A percentile compares a stretch with the other conserved stretches of the same genome.
phyloP scores from a whole-genome alignment of 331 rosid genomes.

The Phaseolus coccineus region DNA sequence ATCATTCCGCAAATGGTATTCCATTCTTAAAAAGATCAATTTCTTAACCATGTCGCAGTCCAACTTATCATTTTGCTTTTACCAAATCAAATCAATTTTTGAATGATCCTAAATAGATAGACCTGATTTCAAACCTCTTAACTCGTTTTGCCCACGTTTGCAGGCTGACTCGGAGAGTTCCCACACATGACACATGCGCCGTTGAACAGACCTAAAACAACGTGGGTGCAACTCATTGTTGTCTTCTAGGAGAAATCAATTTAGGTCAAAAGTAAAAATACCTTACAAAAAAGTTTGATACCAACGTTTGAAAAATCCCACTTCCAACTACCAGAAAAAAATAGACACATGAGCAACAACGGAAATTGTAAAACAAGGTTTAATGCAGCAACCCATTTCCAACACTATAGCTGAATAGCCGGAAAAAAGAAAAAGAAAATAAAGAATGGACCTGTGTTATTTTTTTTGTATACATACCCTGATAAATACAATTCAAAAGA shows the following conservation, averaged over 20 bases:
- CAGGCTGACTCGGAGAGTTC: background rate
- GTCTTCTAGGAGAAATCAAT: conserved; percentile 28
- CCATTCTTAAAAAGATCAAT: no score
- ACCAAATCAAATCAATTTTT: background rate
- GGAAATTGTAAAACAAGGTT: conserved; percentile 31
- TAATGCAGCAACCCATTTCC: conserved; percentile 41
- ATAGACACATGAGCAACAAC: conserved; percentile 48
- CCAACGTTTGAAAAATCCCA: conserved; percentile 48
- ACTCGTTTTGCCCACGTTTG: conserved; percentile 4
- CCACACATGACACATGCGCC: background rate
- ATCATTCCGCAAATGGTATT: no score
- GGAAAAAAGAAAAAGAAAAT: conserved; percentile 17
- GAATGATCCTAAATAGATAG: background rate
- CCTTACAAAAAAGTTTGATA: conserved; percentile 28
- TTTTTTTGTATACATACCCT: conserved; percentile 46
- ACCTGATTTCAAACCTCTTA: conserved; percentile 20
- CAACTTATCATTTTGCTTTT: background rate
- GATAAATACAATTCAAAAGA: conserved; percentile 56
- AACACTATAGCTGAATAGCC: background rate
- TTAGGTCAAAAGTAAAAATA: conserved; percentile 20
- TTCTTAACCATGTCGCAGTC: no score
- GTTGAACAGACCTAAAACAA: conserved; percentile 14
- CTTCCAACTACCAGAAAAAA: conserved; percentile 49
- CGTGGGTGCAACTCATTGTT: conserved; percentile 20
- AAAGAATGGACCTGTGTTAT: conserved; percentile 53